Evolutionary conservation across 2,329 filamentous ascomycete species (phyloP), one percentile per base, ranked within the genome.

Genomic region (Hypoxylon sp.): DNA sequence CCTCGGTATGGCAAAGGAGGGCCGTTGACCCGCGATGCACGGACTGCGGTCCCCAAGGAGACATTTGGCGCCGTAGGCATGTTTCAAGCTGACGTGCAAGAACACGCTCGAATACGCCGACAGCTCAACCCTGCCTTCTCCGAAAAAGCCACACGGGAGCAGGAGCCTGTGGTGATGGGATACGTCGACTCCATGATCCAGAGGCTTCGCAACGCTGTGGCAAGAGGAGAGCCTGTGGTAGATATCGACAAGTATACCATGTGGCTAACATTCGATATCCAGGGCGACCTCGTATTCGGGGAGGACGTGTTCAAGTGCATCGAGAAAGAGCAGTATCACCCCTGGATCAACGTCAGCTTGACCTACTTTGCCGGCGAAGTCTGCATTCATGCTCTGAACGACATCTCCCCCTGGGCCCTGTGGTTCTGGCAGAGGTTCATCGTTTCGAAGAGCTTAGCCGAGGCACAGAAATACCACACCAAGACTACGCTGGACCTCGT

Each of bases 131-230:
- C 67, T 3, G 69, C 67, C 10, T 72, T 72, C 50, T 69, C 67
- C 9, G 69, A 72, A 49, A 68, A 61, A 32, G 67, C 67, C 4
- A 63, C 67, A 1, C 64, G 69, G 4, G 67, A 70, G 17, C 69
- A 72, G 46, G 69, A 72, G 28, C 69, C 69, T 11, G 55, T 72
- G 2, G 67, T 83, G 52, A 74, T 77, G 67, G 72, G 70, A 0
- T 80, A 82, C 68, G 77, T 80, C 41, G 72, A 79, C 56, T 60
- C 79, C 17, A 77, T 83, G 64, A 75, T 82, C 21, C 55, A 69
- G n/a, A 79, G 76, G 43, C 61, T 83, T 49, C 57, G 53, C 1
- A 52, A 57, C 3, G 57, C 63, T 5, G 25, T 52, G 10, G 63
- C 38, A 2, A 43, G 50, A 10, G 63, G 63, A 10, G 43, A 60